Evolutionary conservation across 768 basidiomycete genomes (phyloP), one percentile per base, ranked within the genome.

Genomic region (Kwoniella sp.): DNA sequence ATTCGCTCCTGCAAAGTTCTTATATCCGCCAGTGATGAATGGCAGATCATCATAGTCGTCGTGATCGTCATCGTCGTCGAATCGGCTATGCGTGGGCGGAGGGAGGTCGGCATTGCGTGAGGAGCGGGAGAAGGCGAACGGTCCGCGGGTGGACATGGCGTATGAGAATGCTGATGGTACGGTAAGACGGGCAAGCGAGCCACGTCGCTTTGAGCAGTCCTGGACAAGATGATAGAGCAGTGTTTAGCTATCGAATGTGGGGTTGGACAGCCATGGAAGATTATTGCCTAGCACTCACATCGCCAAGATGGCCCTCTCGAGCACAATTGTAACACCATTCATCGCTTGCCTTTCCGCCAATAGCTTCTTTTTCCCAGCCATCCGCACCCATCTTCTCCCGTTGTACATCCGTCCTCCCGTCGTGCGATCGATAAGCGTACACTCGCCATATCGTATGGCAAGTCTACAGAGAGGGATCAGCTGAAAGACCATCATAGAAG

Each of bases 271-370:
- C n/a, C n/a, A n/a, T n/a, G n/a, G n/a, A n/a, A n/a, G n/a, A n/a
- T n/a, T 33, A 13, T 47, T 47, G 6, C 22, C 5, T 7, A n/a
- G 48, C 10, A 61, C 74, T 68, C 47, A 73, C 74, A 63, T 77
- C 75, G 19, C 75, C 75, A 12, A 77, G 36, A 63, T 77, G 75
- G 24, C 75, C 75, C 47, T 69, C 63, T 53, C 60, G 54, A 29
- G 75, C 72, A 58, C 75, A 77, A 40, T 77, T 77, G 56, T 77
- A 77, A 52, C 75, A 77, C 71, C 68, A 77, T 33, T 69, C 60
- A 13, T 72, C 71, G 9, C 51, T 27, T 2, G 62, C 51, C 44
- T 53, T 55, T 6, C 72, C 72, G 2, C 72, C 70, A n/a, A 69
- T 58, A 5, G 72, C 75, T 48, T 77, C 75, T 47, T 67, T 67